Evolutionary conservation across 345 rosid species (phyloP).

Genomic region (Theobroma cacao): DNA sequence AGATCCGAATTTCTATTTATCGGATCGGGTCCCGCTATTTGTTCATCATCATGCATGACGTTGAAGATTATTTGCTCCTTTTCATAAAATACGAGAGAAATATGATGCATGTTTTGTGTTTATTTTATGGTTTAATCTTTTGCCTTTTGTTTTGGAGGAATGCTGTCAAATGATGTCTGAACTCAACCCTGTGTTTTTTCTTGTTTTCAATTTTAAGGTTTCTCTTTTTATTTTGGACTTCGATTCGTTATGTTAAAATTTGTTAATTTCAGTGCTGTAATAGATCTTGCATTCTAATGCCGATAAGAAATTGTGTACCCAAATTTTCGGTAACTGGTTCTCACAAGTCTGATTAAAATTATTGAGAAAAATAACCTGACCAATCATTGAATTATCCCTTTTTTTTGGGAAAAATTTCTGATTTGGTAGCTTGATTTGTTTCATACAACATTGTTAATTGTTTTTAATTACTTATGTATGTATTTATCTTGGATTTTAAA

Average conservation of each 20-base stretch:
- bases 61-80: not conserved
- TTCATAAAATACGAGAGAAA: not conserved
- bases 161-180: not conserved
- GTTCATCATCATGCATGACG: not conserved
- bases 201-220: not conserved
- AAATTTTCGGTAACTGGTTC: not conserved
- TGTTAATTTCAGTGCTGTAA: not conserved
- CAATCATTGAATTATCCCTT: not conserved
- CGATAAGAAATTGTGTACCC: not conserved
- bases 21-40: not conserved
- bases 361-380: not conserved
- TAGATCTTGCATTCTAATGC: conserved; percentile 1
- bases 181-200: not conserved
- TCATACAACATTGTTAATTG: not conserved
- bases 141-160: not conserved
- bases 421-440: not conserved
- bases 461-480: not conserved
- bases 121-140: not conserved
- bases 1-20: not conserved
- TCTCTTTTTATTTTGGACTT: not conserved
- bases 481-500: not conserved
- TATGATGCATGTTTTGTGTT: not conserved
- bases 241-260: not conserved
- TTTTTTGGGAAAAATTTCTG: not conserved
- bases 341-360: not conserved